These are phyloP conservation scores for Syzygium aromaticum DNA, from an alignment of 345 rosid genomes.

Conservation along the genomic window DNA sequence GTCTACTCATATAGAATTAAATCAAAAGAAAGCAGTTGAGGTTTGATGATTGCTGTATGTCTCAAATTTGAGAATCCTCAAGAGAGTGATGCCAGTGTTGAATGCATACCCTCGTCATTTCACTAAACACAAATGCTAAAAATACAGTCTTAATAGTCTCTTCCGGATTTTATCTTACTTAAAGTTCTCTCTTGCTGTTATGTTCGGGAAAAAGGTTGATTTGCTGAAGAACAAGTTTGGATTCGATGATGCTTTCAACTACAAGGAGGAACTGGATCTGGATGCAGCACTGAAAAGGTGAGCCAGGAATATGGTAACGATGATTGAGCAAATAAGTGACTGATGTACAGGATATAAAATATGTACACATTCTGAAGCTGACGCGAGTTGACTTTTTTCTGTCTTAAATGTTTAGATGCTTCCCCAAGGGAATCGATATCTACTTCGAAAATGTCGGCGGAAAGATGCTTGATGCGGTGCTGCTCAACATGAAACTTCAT, in stretches of 20 bases:
- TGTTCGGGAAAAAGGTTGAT: slow-evolving; percentile 16
- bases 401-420: neutral
- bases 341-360: neutral
- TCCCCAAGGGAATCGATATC: slow-evolving; percentile 14
- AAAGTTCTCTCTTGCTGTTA: neutral
- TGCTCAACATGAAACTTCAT: slow-evolving; percentile 13
- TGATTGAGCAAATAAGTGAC: neutral
- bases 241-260: slow-evolving; percentile 57
- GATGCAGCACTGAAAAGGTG: slow-evolving; percentile 41
- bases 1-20: neutral
- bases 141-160: neutral
- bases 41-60: neutral
- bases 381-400: neutral
- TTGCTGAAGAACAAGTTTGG: slow-evolving; percentile 38
- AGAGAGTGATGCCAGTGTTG: neutral
- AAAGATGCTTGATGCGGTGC: slow-evolving; percentile 21
- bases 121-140: neutral
- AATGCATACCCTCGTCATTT: neutral
- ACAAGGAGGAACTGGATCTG: slow-evolving; percentile 27
- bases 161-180: neutral
- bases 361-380: neutral
- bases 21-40: neutral
- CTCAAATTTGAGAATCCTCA: neutral
- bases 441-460: slow-evolving; percentile 27
- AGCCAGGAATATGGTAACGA: neutral